Evolutionary conservation across 352 stramenopile genomes (phyloP), one percentile per base, ranked within the genome.

Genomic region (Globisporangium viniferum): DNA sequence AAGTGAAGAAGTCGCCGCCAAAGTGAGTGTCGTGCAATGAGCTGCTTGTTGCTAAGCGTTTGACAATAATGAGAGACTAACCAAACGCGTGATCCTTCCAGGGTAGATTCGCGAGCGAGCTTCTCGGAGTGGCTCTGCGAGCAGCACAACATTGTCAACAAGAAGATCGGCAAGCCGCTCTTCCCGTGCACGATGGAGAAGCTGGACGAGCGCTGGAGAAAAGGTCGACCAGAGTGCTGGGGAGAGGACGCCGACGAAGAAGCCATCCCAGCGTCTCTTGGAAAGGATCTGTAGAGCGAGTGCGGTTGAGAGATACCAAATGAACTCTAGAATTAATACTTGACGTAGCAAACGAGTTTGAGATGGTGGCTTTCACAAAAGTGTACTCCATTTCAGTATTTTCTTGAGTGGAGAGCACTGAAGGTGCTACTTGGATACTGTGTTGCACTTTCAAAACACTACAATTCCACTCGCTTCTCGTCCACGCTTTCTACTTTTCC

Each of bases 131-230:
- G 96, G 96, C 78, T 99, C 18, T 99, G 97, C 72, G 89, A 98
- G 69, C 95, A 99, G 75, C 97, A 99, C 84, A 99, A 99, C 79
- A 77, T 94, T 57, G 97, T 99, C 35, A 99, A 99, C 80, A 86
- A 96, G 74, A 99, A 99, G 78, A 86, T 99, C 61, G 89, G 95
- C 66, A 99, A 99, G 73, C 81, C 89, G 18, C 35, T 91, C 5
- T 99, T 99, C 78, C 67, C 93, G 55, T 99, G 97, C 73, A 91
- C 86, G 49, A 93, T 99, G 67, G 73, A 93, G 33, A 95, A 89
- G 29, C 80, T 99, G 20, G 91, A 99, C 70, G 86, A 98, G 73
- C 81, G 97, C 67, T 99, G 97, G 97, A 80, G 88, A 48, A 98
- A 94, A 54, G 97, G 96, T 4, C 90, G 79, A 12, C 73, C 91